These are phyloP conservation scores for Hyaloraphidium curvatum DNA, from an alignment of 192 early-diverging fungal species.

Conservation along the genomic window DNA sequence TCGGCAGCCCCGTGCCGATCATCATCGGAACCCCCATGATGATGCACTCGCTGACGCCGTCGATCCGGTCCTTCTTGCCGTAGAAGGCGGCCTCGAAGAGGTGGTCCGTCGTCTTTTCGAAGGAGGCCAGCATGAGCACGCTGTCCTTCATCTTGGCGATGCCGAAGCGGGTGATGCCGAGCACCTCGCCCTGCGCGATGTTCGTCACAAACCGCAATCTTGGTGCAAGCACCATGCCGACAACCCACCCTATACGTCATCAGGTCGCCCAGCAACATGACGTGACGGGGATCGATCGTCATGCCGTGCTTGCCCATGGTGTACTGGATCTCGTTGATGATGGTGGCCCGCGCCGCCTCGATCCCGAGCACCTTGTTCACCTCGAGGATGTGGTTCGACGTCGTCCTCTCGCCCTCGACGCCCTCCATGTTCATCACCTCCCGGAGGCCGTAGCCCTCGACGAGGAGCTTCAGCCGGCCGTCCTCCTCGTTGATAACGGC, in stretches of 20 bases:
- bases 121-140: constrained; percentile 97
- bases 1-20: constrained; percentile 92
- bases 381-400: constrained; percentile 88
- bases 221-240: constrained; percentile 1
- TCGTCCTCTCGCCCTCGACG: constrained; percentile 54
- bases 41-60: constrained; percentile 95
- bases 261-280: constrained; percentile 90
- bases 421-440: constrained; percentile 94
- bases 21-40: constrained; percentile 99
- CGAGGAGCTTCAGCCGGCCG: constrained; percentile 40
- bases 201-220: background rate
- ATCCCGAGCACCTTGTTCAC: constrained; percentile 77
- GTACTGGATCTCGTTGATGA: constrained; percentile 69
- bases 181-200: constrained; percentile 61
- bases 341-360: constrained; percentile 80
- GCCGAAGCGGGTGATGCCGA: constrained; percentile 97
- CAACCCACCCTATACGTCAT: constrained; percentile 80
- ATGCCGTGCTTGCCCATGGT: constrained; percentile 80
- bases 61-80: constrained; percentile 78
- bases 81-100: constrained; percentile 95
- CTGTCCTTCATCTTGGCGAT: constrained; percentile 99
- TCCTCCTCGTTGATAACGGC: constrained; percentile 65
- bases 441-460: constrained; percentile 83
- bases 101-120: constrained; percentile 99
- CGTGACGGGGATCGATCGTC: constrained; percentile 86